Percentiles rank a stretch among this genome's conserved stretches.
These are phyloP conservation scores for Yamadazyma olivae DNA, from an alignment of 805 yeast species.

Conservation along the genomic window DNA sequence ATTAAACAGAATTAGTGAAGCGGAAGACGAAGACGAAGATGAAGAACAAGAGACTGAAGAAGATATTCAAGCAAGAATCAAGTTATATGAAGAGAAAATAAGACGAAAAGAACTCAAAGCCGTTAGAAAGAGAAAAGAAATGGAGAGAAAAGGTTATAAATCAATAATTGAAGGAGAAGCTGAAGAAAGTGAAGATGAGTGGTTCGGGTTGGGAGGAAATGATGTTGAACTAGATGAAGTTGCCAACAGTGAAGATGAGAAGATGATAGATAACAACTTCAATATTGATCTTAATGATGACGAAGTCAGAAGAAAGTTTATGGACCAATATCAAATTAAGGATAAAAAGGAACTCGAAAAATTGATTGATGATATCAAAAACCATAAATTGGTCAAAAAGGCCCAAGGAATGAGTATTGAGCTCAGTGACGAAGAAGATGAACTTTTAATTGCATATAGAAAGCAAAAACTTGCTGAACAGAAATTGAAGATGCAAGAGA, in stretches of 20 bases:
- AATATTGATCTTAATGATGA: conserved; percentile 55
- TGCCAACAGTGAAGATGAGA: conserved; percentile 73
- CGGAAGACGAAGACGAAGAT: conserved; percentile 19
- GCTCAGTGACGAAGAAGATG: conserved; percentile 74
- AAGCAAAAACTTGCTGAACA: conserved; percentile 44
- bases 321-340: conserved; percentile 56
- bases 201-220: conserved; percentile 75
- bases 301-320: conserved; percentile 54
- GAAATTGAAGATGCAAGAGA: conserved; percentile 46
- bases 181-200: conserved; percentile 86
- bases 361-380: conserved; percentile 67
- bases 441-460: conserved; percentile 46
- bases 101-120: conserved; percentile 30
- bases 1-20: conserved; percentile 12
- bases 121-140: conserved; percentile 42
- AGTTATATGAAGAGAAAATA: conserved; percentile 36
- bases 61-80: conserved; percentile 26
- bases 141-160: conserved; percentile 56
- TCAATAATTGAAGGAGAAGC: conserved; percentile 78
- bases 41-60: conserved; percentile 22
- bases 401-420: conserved; percentile 56
- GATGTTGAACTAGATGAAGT: conserved; percentile 56
- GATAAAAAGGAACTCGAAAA: conserved; percentile 65
- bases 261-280: conserved; percentile 70
- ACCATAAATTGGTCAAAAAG: conserved; percentile 63